phyloP scores from a whole-genome alignment of 2,329 filamentous ascomycete species.

The Colletotrichum sp. region DNA sequence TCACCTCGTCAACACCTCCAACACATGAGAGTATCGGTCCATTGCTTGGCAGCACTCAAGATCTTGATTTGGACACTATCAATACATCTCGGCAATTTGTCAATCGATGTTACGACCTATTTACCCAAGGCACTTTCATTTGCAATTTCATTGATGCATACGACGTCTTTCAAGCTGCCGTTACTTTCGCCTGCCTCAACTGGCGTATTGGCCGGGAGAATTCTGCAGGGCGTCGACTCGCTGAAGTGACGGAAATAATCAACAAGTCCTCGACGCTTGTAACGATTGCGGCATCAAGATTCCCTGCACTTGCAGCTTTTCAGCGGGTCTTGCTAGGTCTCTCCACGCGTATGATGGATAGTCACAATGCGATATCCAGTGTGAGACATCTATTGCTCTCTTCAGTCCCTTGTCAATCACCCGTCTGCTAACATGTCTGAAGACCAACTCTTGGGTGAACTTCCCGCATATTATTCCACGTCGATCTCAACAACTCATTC shows the following conservation, averaged over 20 bases:
- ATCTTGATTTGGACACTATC: neutral
- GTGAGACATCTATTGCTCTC: neutral
- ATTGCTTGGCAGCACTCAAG: neutral
- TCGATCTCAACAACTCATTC: conserved; percentile 1
- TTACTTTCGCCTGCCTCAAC: neutral
- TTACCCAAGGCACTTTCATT: neutral
- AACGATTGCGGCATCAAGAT: neutral
- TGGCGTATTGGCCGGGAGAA: neutral
- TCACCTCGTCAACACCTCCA: neutral
- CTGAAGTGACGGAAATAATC: neutral
- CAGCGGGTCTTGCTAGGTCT: conserved; percentile 4
- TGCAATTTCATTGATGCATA: conserved; percentile 15
- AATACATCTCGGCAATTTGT: neutral
- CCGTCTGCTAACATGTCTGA: neutral
- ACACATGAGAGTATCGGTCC: neutral
- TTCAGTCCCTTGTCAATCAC: neutral
- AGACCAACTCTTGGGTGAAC: neutral
- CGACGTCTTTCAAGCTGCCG: conserved; percentile 5
- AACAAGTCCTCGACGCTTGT: conserved; percentile 6
- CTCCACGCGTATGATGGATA: neutral
- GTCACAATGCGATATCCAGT: neutral
- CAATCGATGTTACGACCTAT: neutral
- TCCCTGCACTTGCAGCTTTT: conserved; percentile 5
- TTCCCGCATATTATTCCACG: neutral
- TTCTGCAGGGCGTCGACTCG: neutral